Conservation (phyloP, 148 eudicot species). For the Rhododendron kiyosumense region DNA sequence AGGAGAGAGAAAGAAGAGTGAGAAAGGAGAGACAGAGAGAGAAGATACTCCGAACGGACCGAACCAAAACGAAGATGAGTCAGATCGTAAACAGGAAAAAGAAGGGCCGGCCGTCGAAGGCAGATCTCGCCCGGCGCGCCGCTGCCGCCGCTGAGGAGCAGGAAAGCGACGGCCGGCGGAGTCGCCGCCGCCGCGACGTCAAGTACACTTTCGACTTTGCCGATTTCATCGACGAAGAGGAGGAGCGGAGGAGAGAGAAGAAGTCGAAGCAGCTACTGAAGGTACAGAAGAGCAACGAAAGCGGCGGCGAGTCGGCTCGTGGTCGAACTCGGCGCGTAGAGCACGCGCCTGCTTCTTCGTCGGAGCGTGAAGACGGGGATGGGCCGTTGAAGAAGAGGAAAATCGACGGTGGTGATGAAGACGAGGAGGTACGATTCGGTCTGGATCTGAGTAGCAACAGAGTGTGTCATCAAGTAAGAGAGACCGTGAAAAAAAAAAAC, state of each 20-base stretch:
- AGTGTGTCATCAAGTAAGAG: not conserved
- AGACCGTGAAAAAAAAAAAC: not conserved
- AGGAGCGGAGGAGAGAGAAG: conserved; percentile 46
- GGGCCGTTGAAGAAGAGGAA: conserved; percentile 47
- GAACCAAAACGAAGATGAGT: conserved; percentile 35
- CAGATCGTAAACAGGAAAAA: conserved; percentile 75
- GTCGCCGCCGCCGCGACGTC: conserved; percentile 39
- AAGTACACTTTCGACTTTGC: conserved; percentile 58
- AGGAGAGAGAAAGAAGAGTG: conserved; percentile 13
- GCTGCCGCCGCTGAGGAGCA: conserved; percentile 15
- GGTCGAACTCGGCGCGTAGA: conserved; percentile 27
- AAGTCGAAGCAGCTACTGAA: conserved; percentile 32
- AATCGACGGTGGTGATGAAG: conserved; percentile 25
- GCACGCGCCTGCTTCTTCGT: conserved; percentile 31
- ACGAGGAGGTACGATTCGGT: conserved; percentile 23
- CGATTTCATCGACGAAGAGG: conserved; percentile 41
- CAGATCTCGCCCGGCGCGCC: conserved; percentile 59
- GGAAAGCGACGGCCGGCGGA: conserved; percentile 27
- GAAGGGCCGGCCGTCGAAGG: conserved; percentile 73
- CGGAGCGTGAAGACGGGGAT: conserved; percentile 17
- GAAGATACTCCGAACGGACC: conserved; percentile 1
- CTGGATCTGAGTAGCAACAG: not conserved
- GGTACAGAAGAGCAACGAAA: conserved; percentile 29
- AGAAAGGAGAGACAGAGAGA: conserved; percentile 16
- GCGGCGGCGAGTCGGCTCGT: conserved; percentile 23